Evolutionary conservation across 257 asterid genomes (phyloP).

Genomic region (Solanum tarapatanum): DNA sequence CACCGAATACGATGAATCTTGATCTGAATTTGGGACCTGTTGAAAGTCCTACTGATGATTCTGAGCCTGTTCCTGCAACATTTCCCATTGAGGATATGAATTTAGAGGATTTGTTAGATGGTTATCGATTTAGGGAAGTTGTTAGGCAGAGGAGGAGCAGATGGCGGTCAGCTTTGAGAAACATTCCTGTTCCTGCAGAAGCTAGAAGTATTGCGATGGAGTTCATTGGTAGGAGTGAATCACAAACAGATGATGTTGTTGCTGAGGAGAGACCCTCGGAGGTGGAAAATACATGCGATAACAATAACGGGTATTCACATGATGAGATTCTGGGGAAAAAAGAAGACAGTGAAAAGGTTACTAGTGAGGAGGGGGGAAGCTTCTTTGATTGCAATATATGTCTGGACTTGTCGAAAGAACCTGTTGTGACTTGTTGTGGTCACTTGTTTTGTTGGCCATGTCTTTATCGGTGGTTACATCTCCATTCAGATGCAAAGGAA

Average conservation of each 20-base stretch:
- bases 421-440: slow-evolving; percentile 95
- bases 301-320: slow-evolving; percentile 26
- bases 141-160: slow-evolving; percentile 48
- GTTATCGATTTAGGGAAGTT: slow-evolving; percentile 38
- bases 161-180: slow-evolving; percentile 69
- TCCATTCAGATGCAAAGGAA: slow-evolving; percentile 82
- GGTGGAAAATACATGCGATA: slow-evolving; percentile 38
- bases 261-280: slow-evolving; percentile 36
- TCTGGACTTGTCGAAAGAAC: slow-evolving; percentile 82
- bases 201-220: slow-evolving; percentile 58
- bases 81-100: slow-evolving; percentile 42
- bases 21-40: slow-evolving; percentile 92
- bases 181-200: slow-evolving; percentile 52
- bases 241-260: slow-evolving; percentile 60
- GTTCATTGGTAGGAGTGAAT: slow-evolving; percentile 32
- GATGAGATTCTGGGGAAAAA: slow-evolving; percentile 43
- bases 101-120: slow-evolving; percentile 61
- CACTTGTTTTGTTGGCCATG: slow-evolving; percentile 98
- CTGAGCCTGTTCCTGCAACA: slow-evolving; percentile 24
- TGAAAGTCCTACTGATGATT: slow-evolving; percentile 43
- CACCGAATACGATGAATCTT: slow-evolving; percentile 57
- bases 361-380: slow-evolving; percentile 54
- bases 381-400: slow-evolving; percentile 93
- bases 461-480: slow-evolving; percentile 80
- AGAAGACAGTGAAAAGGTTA: slow-evolving; percentile 47